phyloP scores from a whole-genome alignment of 495 filamentous ascomycete species.

The Tuber calosporum region DNA sequence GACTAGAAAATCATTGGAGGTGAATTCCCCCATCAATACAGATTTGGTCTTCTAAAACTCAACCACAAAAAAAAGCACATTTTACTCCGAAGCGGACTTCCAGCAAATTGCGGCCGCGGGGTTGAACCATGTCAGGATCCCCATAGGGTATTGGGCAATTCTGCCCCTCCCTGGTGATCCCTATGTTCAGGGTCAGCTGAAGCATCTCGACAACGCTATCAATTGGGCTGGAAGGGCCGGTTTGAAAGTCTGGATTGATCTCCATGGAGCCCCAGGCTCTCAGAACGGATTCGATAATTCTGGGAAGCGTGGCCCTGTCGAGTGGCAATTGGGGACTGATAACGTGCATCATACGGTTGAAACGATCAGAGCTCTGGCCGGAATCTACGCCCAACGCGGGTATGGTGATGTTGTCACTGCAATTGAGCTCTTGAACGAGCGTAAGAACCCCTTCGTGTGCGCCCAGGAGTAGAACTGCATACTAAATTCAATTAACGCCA shows the following conservation, averaged over 20 bases:
- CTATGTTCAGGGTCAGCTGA: conserved; percentile 65
- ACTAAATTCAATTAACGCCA: conserved; percentile 21
- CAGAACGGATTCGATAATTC: conserved; percentile 81
- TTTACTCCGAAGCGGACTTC: conserved; percentile 65
- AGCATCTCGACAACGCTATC: conserved; percentile 59
- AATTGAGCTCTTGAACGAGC: conserved; percentile 71
- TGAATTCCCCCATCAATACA: conserved; percentile 13
- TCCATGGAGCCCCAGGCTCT: conserved; percentile 68
- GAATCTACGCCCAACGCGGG: conserved; percentile 49
- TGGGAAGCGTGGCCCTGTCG: conserved; percentile 57
- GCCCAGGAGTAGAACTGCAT: neutral
- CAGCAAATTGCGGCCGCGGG: conserved; percentile 57
- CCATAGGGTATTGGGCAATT: conserved; percentile 72
- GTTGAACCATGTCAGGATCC: conserved; percentile 70
- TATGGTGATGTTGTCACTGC: conserved; percentile 60
- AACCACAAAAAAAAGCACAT: conserved; percentile 30
- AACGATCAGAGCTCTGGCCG: conserved; percentile 54
- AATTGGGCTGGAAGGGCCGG: conserved; percentile 59
- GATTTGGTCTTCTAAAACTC: neutral
- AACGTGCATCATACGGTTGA: conserved; percentile 53
- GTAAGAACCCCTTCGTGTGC: conserved; percentile 17
- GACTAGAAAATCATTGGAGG: conserved; percentile 54
- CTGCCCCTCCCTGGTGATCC: conserved; percentile 55
- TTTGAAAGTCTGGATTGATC: conserved; percentile 62
- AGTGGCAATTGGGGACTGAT: conserved; percentile 58